Percentiles rank a stretch among this genome's conserved stretches.
Evolutionary conservation across 345 rosid species (phyloP).

Genomic region (Eucalyptus melliodora): DNA sequence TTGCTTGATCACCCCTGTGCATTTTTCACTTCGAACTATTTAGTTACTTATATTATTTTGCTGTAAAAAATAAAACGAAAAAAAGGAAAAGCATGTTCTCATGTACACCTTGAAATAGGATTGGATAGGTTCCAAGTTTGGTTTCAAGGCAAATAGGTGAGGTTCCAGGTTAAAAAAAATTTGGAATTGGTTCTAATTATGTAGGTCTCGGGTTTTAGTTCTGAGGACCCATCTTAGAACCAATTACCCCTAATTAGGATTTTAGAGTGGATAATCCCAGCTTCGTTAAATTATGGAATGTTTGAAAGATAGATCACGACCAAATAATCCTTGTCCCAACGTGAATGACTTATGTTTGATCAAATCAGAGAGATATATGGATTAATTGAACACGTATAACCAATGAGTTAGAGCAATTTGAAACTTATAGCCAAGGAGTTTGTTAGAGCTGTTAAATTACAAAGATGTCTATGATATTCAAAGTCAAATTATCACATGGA

Average conservation of each 20-base stretch:
- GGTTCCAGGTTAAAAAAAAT: rapidly evolving
- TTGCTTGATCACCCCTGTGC: rapidly evolving
- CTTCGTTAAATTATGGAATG: background rate
- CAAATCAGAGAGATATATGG: background rate
- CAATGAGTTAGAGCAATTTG: background rate
- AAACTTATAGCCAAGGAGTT: background rate
- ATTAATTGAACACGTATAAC: rapidly evolving
- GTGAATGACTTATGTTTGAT: background rate
- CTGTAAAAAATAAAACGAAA: rapidly evolving
- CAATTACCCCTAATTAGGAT: no score
- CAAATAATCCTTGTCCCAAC: background rate
- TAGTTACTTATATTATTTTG: no score
- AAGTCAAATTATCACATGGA: background rate
- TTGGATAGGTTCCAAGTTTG: no score
- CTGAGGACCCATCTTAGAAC: rapidly evolving
- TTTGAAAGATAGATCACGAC: background rate
- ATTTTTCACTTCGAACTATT: rapidly evolving
- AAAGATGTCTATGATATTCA: background rate
- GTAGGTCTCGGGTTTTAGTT: rapidly evolving
- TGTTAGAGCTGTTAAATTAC: background rate
- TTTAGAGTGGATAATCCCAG: background rate
- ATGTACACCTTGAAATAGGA: rapidly evolving
- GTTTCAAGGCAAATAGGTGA: no score
- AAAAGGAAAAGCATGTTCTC: background rate
- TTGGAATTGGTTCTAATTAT: rapidly evolving